Evolutionary conservation across 1,284 basidiomycete species (phyloP), one percentile per base, ranked within the genome.

Genomic region (Heterobasidion occidentale): DNA sequence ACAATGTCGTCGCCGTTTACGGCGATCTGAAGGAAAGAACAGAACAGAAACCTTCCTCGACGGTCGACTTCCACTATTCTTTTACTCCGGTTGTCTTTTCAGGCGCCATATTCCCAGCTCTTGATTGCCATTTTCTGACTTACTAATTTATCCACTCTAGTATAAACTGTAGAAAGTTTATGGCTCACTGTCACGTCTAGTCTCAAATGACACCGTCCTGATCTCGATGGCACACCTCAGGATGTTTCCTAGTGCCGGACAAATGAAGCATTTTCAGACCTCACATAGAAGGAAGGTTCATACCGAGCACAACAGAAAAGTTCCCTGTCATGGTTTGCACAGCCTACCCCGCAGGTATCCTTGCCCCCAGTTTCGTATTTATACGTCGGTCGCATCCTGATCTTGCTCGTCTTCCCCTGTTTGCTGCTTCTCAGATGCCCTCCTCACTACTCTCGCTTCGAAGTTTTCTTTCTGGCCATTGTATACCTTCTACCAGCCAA

Each of bases 211-310:
- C 38, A 42, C 38, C 38, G 38, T 12, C 38, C 11, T 42, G 38
- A 42, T n/a, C 38, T n/a, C 38, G n/a, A 42, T 6, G 38, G 38
- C 7, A n/a, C n/a, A 42, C 12, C 38, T 12, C 38, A n/a, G 58
- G 20, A 59, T 66, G 69, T 74, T 64, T 75, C 74, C 71, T 65
- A 70, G 69, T 67, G 62, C 57, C n/a, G 38, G 38, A 11, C 7
- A 42, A 64, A 58, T 64, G 63, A 64, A 53, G 63, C 65, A 67
- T 65, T 66, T 65, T 68, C 69, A 12, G 17, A 71, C 71, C 74
- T 77, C 73, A 69, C 69, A 66, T 70, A 67, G 20, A 64, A 64
- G 62, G 62, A 64, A 64, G 47, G 55, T 38, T 52, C 20, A 44
- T 54, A 47, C 53, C 54, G 52, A 56, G 12, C 59, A 63, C 57